A percentile compares a stretch with the other conserved stretches of the same genome.
phyloP scores from a whole-genome alignment of 495 filamentous ascomycete species.

The Hapsidospora chrysogenum region DNA sequence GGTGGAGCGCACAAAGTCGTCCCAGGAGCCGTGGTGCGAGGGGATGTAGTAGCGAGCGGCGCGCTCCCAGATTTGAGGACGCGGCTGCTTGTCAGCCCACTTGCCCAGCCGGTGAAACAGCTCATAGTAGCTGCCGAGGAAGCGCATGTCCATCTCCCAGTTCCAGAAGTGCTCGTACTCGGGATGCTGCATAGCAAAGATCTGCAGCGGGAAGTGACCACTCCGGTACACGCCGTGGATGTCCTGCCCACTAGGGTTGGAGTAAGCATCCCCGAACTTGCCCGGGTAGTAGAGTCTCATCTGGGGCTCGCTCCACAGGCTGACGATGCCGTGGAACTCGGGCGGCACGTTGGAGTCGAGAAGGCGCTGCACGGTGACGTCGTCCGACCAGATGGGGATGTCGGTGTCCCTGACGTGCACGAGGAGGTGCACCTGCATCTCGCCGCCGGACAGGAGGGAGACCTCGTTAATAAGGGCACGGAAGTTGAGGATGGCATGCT shows the following conservation, averaged over 20 bases:
- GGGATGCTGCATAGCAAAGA: slow-evolving; percentile 75
- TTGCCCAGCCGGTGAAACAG: slow-evolving; percentile 56
- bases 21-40: slow-evolving; percentile 68
- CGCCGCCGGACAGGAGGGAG: slow-evolving; percentile 52
- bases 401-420: slow-evolving; percentile 57
- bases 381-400: slow-evolving; percentile 46
- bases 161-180: slow-evolving; percentile 96
- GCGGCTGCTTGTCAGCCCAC: slow-evolving; percentile 68
- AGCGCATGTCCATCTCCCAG: slow-evolving; percentile 94
- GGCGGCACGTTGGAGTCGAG: slow-evolving; percentile 61
- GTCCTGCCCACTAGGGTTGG: slow-evolving; percentile 39
- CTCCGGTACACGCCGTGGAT: slow-evolving; percentile 85
- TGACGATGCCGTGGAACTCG: slow-evolving; percentile 77
- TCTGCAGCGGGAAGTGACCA: slow-evolving; percentile 79
- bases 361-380: slow-evolving; percentile 31
- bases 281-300: slow-evolving; percentile 78
- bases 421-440: slow-evolving; percentile 69
- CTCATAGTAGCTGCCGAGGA: slow-evolving; percentile 87
- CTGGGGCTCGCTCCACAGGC: slow-evolving; percentile 84
- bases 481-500: slow-evolving; percentile 52
- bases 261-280: slow-evolving; percentile 47
- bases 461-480: slow-evolving; percentile 69
- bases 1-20: slow-evolving; percentile 51
- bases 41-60: slow-evolving; percentile 85
- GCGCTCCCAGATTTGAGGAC: slow-evolving; percentile 80